Conservation (phyloP, 768 basidiomycete genomes). For the Tephrocybe sp. region DNA sequence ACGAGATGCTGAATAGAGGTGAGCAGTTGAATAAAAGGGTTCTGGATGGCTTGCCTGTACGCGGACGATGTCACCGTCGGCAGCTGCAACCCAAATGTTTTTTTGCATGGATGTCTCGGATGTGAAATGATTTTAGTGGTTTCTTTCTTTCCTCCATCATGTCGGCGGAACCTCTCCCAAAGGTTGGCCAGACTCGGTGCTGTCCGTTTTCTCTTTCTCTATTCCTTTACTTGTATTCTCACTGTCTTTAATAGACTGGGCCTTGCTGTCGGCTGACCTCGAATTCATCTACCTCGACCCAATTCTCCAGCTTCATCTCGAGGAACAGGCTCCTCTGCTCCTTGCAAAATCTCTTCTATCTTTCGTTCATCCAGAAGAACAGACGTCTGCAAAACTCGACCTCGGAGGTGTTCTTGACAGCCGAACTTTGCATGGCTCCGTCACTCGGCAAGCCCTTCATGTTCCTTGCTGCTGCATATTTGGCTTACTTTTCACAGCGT, state of each 20-base stretch:
- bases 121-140: not conserved
- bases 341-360: slow-evolving; percentile 68
- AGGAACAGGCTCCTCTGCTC: slow-evolving; percentile 63
- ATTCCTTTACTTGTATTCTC: slow-evolving; percentile 29
- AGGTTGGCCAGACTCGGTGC: slow-evolving; percentile 71
- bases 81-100: slow-evolving; percentile 94
- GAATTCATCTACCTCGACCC: slow-evolving; percentile 84
- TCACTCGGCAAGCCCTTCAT: slow-evolving; percentile 55
- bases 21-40: slow-evolving; percentile 1
- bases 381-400: slow-evolving; percentile 70
- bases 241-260: slow-evolving; percentile 60
- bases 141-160: slow-evolving; percentile 4
- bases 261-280: slow-evolving; percentile 72
- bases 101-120: slow-evolving; percentile 26
- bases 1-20: slow-evolving; percentile 48
- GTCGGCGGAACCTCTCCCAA: slow-evolving; percentile 35
- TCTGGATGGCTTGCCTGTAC: slow-evolving; percentile 48
- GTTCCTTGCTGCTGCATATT: slow-evolving; percentile 15
- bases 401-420: slow-evolving; percentile 70
- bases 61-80: slow-evolving; percentile 81
- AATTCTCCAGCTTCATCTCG: slow-evolving; percentile 69
- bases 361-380: slow-evolving; percentile 86
- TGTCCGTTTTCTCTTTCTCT: slow-evolving; percentile 55
- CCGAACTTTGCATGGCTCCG: slow-evolving; percentile 77
- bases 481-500: slow-evolving; percentile 42